Evolutionary conservation across 2,329 filamentous ascomycete genomes (phyloP), one percentile per base, ranked within the genome.

Genomic region (Alternaria gaisen): DNA sequence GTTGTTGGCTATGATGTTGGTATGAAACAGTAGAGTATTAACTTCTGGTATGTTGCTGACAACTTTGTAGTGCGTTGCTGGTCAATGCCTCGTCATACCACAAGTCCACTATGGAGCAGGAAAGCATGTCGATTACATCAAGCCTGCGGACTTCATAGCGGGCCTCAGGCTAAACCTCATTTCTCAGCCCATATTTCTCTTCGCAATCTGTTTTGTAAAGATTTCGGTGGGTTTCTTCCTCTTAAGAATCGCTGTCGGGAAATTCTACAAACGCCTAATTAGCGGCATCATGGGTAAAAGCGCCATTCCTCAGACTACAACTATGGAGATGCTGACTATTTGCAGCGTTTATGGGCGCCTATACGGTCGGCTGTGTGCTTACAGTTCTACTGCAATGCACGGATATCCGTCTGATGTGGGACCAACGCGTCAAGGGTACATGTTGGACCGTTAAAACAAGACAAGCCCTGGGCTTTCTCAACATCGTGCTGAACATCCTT

Each of bases 371-470:
- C 5, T 83, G 82, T 64, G 79, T 81, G 56, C 76, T 84, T 72
- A 85, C 83, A 0, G 62, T 85, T 2, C 57, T 85, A 2, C 69
- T 85, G 1, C 83, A 86, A 59, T 86, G 84, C 50, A 79, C 77
- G 6, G 77, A 85, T 42, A 70, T 85, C 1, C 75, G 79, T 6
- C 61, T 81, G 0, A 76, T 80, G 28, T 86, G 83, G 83, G 82
- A 86, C 61, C 44, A 40, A 0, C 69, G 66, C 0, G 73, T 81
- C 2, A 68, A 77, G 10, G 72, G 77, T 0, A 78, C 72, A 1
- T 86, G 84, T 63, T 86, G 82, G 79, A 58, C 73, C 24, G 6
- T 26, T 0, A n/a, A n/a, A n/a, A 7, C 14, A 38, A 38, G 34
- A 71, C 85, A 81, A 30, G 74, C 68, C 1, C 71, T 86, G 2